Conservation (phyloP, 257 asterid genomes). For the Eustoma russellianum region DNA sequence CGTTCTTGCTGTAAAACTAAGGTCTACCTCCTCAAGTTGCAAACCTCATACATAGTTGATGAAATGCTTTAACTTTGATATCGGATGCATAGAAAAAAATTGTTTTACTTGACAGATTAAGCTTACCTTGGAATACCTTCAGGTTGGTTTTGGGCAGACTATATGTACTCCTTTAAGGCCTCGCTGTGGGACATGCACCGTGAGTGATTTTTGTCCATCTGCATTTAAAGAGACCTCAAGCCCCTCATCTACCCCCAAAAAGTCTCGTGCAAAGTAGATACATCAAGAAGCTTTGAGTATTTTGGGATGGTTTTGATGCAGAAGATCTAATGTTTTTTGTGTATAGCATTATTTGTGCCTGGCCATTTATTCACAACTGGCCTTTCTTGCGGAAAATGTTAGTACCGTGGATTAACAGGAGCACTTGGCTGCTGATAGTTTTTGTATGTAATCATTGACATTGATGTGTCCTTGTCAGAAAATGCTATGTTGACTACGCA, state of each 20-base stretch:
- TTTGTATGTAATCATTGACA: no score
- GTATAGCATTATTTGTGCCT: no score
- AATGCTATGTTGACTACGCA: no score
- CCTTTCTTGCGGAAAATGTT: no score
- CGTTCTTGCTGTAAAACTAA: background rate
- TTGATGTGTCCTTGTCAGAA: no score
- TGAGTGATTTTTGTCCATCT: slow-evolving; percentile 70
- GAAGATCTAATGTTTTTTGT: no score
- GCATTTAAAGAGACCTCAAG: slow-evolving; percentile 66
- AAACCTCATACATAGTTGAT: no score
- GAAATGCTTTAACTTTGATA: background rate
- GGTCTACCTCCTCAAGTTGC: background rate
- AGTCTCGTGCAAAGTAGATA: slow-evolving; percentile 14
- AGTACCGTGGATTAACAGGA: no score
- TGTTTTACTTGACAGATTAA: background rate
- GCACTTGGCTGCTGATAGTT: no score
- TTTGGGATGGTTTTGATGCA: background rate
- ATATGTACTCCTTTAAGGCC: no score
- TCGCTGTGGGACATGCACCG: slow-evolving; percentile 53
- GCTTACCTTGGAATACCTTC: background rate
- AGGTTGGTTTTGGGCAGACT: slow-evolving; percentile 99
- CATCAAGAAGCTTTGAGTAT: no score
- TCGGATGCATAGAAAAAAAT: background rate
- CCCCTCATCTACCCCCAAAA: slow-evolving; percentile 41
- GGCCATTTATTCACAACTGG: no score